phyloP scores from a whole-genome alignment of 768 basidiomycete species.

The Calocybe indica region DNA sequence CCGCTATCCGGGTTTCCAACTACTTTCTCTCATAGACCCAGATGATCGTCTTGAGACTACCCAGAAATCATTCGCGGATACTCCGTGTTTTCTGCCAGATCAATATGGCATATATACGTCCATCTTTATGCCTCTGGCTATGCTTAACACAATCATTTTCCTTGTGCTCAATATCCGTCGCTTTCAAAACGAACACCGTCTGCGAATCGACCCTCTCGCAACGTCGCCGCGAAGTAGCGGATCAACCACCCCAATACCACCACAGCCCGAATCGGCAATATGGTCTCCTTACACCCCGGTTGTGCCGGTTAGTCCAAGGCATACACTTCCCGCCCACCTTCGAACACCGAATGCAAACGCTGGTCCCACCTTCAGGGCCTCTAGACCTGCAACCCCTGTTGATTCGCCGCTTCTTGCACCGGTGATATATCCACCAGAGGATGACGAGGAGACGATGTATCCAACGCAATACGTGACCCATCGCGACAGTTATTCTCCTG shows the following conservation, averaged over 20 bases:
- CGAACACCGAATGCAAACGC: constrained; percentile 31
- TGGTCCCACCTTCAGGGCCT: constrained; percentile 34
- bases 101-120: constrained; percentile 73
- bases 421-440: constrained; percentile 28
- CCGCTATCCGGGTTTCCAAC: constrained; percentile 79
- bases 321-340: constrained; percentile 28
- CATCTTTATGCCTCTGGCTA: constrained; percentile 56
- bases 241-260: constrained; percentile 13
- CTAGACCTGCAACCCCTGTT: constrained; percentile 35
- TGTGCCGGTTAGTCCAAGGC: constrained; percentile 32
- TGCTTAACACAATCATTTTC: constrained; percentile 38
- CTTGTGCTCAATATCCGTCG: constrained; percentile 36
- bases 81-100: constrained; percentile 77
- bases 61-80: constrained; percentile 37
- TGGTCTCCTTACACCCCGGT: constrained; percentile 38
- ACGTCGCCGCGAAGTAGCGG: constrained; percentile 25
- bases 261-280: constrained; percentile 28
- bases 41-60: constrained; percentile 10
- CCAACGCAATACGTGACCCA: constrained; percentile 42
- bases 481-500: constrained; percentile 26
- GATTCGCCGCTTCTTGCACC: constrained; percentile 31
- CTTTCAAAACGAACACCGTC: background rate
- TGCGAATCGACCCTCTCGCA: constrained; percentile 20
- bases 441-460: constrained; percentile 47
- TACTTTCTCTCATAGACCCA: constrained; percentile 56